Conservation (phyloP, 257 asterid genomes). For the Capsicum pubescens region DNA sequence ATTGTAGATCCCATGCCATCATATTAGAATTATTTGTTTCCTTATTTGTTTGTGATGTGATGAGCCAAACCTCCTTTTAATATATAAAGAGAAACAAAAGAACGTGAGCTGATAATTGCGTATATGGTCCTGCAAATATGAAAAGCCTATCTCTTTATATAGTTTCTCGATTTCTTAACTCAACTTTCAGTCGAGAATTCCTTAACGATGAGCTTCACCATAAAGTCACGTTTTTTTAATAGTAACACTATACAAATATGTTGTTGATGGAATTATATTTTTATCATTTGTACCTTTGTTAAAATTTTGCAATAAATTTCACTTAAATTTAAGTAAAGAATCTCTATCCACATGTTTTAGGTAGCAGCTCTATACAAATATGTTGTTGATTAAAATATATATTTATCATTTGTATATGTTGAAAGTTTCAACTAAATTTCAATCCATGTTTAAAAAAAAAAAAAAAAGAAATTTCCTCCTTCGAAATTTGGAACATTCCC, state of each 20-base stretch:
- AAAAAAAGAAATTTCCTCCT: background rate
- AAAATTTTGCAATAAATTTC: too few relatives aligned
- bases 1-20: background rate
- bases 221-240: too few relatives aligned
- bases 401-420: too few relatives aligned
- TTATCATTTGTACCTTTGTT: too few relatives aligned
- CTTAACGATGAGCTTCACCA: background rate
- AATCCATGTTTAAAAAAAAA: background rate
- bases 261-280: too few relatives aligned
- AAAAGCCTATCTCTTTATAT: background rate
- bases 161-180: background rate
- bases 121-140: background rate
- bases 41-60: background rate
- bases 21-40: background rate
- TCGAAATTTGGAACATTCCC: background rate
- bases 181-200: background rate
- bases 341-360: too few relatives aligned
- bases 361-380: too few relatives aligned
- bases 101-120: slow-evolving; percentile 18
- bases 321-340: too few relatives aligned
- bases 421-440: too few relatives aligned
- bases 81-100: background rate
- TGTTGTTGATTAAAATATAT: too few relatives aligned
- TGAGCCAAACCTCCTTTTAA: background rate
- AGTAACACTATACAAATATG: too few relatives aligned